These are phyloP conservation scores for Thelonectria blattea DNA, from an alignment of 2,329 filamentous ascomycete species.

Conservation along the genomic window DNA sequence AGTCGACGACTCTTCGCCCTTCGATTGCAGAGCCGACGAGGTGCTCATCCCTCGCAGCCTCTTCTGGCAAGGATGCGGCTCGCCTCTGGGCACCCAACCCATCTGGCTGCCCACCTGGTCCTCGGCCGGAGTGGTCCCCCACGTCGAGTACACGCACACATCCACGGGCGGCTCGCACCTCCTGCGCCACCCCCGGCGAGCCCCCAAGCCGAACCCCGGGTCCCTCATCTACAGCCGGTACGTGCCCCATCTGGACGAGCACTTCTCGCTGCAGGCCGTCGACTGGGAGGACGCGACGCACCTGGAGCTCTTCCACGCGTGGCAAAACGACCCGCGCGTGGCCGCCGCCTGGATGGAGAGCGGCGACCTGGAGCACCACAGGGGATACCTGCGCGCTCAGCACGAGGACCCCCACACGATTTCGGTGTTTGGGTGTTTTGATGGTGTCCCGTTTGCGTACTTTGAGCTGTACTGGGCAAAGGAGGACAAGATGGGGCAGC, in stretches of 20 bases:
- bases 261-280: conserved; percentile 73
- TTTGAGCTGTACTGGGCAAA: conserved; percentile 68
- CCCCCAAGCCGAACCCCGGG: conserved; percentile 70
- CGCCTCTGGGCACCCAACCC: conserved; percentile 66
- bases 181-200: conserved; percentile 69
- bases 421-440: conserved; percentile 70
- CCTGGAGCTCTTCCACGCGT: conserved; percentile 71
- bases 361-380: conserved; percentile 73
- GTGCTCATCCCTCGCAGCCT: conserved; percentile 54
- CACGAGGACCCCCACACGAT: conserved; percentile 74
- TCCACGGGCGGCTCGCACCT: conserved; percentile 41
- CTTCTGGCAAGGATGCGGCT: conserved; percentile 72
- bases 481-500: conserved; percentile 63
- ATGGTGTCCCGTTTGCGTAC: conserved; percentile 74
- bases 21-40: conserved; percentile 39
- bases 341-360: conserved; percentile 79
- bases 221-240: conserved; percentile 76
- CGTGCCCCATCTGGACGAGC: conserved; percentile 74
- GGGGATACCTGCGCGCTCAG: conserved; percentile 68
- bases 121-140: conserved; percentile 41
- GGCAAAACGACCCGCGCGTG: conserved; percentile 83
- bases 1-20: conserved; percentile 40
- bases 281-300: conserved; percentile 68
- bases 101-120: conserved; percentile 60
- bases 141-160: conserved; percentile 45